A percentile compares a stretch with the other conserved stretches of the same genome.
Evolutionary conservation across 108 stramenopile genomes (phyloP).

Genomic region (Aureococcus anophagefferens): DNA sequence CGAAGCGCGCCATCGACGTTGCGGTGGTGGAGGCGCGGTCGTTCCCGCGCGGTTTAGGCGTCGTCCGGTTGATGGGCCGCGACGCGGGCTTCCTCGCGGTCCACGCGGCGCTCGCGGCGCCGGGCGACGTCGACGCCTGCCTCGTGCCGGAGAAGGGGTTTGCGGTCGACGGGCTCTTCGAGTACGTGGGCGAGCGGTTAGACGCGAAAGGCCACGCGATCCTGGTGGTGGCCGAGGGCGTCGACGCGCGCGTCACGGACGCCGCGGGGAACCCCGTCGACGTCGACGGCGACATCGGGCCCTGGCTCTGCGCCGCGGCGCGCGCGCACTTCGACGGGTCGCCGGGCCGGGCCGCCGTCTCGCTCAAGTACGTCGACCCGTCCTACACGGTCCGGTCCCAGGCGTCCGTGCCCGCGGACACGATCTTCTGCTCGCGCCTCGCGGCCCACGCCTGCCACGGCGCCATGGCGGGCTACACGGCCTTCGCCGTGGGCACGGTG

Average conservation of each 20-base stretch:
- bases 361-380: constrained; percentile 82
- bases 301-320: constrained; percentile 27
- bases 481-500: constrained; percentile 81
- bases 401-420: constrained; percentile 86
- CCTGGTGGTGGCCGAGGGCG: constrained; percentile 94
- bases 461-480: constrained; percentile 96
- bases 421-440: constrained; percentile 74
- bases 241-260: constrained; percentile 57
- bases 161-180: constrained; percentile 82
- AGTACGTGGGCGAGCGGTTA: constrained; percentile 64
- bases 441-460: constrained; percentile 95
- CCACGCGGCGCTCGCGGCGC: constrained; percentile 71
- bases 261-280: background rate
- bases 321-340: constrained; percentile 59
- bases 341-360: constrained; percentile 9
- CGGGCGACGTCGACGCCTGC: constrained; percentile 74
- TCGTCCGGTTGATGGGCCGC: constrained; percentile 95
- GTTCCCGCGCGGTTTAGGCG: constrained; percentile 57
- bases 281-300: background rate
- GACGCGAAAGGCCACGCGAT: constrained; percentile 90
- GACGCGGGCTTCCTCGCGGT: constrained; percentile 83
- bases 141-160: constrained; percentile 89
- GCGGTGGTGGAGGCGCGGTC: constrained; percentile 22
- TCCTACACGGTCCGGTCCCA: constrained; percentile 93
- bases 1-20: constrained; percentile 68